phyloP scores from a whole-genome alignment of 257 asterid species.

The Gynochthodes officinalis region DNA sequence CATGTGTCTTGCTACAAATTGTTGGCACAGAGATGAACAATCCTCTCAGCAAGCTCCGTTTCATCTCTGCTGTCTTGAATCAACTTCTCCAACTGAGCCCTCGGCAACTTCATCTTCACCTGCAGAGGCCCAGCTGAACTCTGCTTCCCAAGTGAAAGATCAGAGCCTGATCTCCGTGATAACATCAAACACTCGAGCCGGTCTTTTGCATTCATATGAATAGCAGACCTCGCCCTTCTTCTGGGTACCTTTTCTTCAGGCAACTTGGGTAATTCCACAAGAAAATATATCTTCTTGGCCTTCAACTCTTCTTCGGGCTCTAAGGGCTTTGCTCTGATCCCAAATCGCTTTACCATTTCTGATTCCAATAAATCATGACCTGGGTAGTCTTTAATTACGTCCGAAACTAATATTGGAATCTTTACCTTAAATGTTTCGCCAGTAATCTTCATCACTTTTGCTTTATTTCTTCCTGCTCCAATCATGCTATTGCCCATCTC shows the following conservation, averaged over 20 bases:
- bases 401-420: constrained; percentile 43
- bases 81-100: constrained; percentile 42
- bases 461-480: constrained; percentile 27
- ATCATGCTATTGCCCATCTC: constrained; percentile 62
- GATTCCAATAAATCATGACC: constrained; percentile 54
- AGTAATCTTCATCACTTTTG: constrained; percentile 57
- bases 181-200: constrained; percentile 50
- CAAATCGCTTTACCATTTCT: constrained; percentile 42
- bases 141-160: constrained; percentile 10
- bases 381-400: constrained; percentile 55
- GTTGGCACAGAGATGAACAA: constrained; percentile 51
- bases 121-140: constrained; percentile 38
- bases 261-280: constrained; percentile 58
- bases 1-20: constrained; percentile 14
- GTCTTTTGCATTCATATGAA: constrained; percentile 40
- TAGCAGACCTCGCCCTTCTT: constrained; percentile 34
- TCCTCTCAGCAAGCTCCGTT: constrained; percentile 45
- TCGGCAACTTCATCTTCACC: constrained; percentile 64
- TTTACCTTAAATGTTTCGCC: constrained; percentile 59
- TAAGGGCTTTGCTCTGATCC: constrained; percentile 57
- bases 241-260: constrained; percentile 30
- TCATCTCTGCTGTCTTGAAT: constrained; percentile 52
- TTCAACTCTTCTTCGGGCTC: constrained; percentile 41
- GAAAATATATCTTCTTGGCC: constrained; percentile 63
- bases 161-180: constrained; percentile 31